phyloP scores from a whole-genome alignment of 164 flowering plant genomes.

The Magnolia changhungtana region DNA sequence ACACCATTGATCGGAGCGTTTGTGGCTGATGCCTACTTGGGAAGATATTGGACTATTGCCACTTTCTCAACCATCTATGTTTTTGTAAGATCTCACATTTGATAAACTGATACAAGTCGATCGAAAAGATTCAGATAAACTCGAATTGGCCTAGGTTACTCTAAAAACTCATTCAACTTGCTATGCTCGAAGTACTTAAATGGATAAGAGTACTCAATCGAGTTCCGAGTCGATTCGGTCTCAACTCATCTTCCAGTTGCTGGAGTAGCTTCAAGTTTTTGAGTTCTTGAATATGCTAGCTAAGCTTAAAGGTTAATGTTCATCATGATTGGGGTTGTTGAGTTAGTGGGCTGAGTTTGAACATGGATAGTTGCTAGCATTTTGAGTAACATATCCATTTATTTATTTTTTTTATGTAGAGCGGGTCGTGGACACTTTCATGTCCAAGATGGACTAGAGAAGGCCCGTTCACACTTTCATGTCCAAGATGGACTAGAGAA shows the following conservation, averaged over 20 bases:
- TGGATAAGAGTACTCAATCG: not conserved
- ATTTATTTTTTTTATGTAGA: too few relatives aligned
- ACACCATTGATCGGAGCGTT: slow-evolving; percentile 41
- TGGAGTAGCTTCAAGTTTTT: too few relatives aligned
- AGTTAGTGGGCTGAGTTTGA: not conserved
- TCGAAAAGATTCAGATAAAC: too few relatives aligned
- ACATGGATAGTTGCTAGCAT: not conserved
- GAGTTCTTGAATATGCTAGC: too few relatives aligned
- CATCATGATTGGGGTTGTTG: not conserved
- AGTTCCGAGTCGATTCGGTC: too few relatives aligned
- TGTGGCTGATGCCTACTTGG: slow-evolving; percentile 39
- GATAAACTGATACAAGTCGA: too few relatives aligned
- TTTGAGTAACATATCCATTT: too few relatives aligned
- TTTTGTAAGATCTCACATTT: slow-evolving; percentile 19
- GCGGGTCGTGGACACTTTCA: too few relatives aligned
- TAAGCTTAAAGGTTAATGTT: not conserved
- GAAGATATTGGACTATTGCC: slow-evolving; percentile 38
- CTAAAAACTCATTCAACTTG: not conserved
- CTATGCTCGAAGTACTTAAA: not conserved
- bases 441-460: too few relatives aligned
- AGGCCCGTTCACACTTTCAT: too few relatives aligned
- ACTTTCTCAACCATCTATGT: slow-evolving; percentile 35
- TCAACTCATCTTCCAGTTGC: too few relatives aligned
- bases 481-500: too few relatives aligned
- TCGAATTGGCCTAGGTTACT: not conserved